Conservation (phyloP, 1,139 yeast species). For the Yamadazyma siamensis region DNA sequence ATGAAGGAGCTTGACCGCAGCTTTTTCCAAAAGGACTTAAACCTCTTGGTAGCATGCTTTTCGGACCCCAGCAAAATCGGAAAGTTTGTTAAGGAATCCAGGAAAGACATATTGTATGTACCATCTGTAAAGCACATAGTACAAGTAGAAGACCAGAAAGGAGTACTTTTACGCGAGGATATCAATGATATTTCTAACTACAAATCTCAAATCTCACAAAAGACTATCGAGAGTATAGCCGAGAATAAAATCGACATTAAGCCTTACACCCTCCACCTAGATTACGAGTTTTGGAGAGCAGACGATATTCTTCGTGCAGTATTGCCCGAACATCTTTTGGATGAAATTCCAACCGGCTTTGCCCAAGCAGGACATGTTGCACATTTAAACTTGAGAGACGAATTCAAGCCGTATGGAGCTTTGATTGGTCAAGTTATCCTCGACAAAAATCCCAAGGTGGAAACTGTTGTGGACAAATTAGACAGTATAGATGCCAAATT, state of each 20-base stretch:
- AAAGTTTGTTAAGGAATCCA: conserved; percentile 49
- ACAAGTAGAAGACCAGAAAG: conserved; percentile 48
- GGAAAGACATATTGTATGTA: conserved; percentile 54
- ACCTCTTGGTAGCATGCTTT: conserved; percentile 64
- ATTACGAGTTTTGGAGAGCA: conserved; percentile 80
- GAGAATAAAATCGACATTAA: conserved; percentile 45
- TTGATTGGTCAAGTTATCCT: conserved; percentile 87
- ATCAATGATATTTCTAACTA: conserved; percentile 39
- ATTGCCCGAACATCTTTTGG: conserved; percentile 66
- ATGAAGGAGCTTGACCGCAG: conserved; percentile 66
- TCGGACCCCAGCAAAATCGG: conserved; percentile 65
- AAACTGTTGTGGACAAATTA: conserved; percentile 92
- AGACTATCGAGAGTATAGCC: conserved; percentile 42
- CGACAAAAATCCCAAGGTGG: conserved; percentile 76
- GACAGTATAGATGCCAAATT: conserved; percentile 84
- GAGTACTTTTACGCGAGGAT: conserved; percentile 59
- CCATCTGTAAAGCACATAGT: conserved; percentile 69
- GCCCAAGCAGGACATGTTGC: conserved; percentile 96
- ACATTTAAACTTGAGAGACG: conserved; percentile 81
- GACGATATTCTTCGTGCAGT: conserved; percentile 80
- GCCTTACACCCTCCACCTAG: conserved; percentile 57
- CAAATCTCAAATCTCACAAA: conserved; percentile 33
- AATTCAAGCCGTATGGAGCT: conserved; percentile 76
- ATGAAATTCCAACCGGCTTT: conserved; percentile 85
- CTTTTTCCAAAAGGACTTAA: conserved; percentile 54